Percentiles rank a stretch among this genome's conserved stretches.
Conservation (phyloP, 2,329 filamentous ascomycete genomes). For the Sporothrix pallida region DNA sequence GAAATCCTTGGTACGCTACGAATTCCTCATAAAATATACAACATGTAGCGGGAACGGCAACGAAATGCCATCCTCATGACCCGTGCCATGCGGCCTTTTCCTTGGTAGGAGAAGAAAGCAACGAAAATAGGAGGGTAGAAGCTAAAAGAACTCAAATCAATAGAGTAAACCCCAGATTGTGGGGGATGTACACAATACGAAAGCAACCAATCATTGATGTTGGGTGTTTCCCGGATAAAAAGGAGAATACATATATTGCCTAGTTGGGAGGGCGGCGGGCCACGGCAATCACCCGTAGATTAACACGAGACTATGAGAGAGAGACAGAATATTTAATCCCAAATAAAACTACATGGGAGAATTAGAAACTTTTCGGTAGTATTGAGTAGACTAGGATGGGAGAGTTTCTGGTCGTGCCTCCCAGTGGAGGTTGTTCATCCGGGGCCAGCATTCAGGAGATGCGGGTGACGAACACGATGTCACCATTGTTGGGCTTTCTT, state of each 20-base stretch:
- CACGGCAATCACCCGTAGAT: slow-evolving; percentile 26
- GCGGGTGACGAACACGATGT: too few species aligned
- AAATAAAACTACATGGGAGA: not conserved
- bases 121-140: not conserved
- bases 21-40: not conserved
- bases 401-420: not conserved
- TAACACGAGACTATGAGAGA: not conserved
- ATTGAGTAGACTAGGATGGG: not conserved
- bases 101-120: not conserved
- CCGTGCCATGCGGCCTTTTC: not conserved
- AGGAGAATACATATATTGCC: not conserved
- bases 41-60: slow-evolving; percentile 1
- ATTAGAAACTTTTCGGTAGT: slow-evolving; percentile 16
- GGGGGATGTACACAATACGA: not conserved
- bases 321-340: not conserved
- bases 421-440: not conserved
- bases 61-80: slow-evolving; percentile 13
- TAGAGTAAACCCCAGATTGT: not conserved
- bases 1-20: not conserved
- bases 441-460: too few species aligned
- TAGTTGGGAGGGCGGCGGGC: not conserved
- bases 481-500: too few species aligned
- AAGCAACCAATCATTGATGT: not conserved
- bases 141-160: slow-evolving; percentile 12
- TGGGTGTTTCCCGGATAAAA: slow-evolving; percentile 26